Percentiles rank a stretch among this genome's conserved stretches.
Evolutionary conservation across 345 rosid genomes (phyloP).

Genomic region (Erysimum cheiranthoides): DNA sequence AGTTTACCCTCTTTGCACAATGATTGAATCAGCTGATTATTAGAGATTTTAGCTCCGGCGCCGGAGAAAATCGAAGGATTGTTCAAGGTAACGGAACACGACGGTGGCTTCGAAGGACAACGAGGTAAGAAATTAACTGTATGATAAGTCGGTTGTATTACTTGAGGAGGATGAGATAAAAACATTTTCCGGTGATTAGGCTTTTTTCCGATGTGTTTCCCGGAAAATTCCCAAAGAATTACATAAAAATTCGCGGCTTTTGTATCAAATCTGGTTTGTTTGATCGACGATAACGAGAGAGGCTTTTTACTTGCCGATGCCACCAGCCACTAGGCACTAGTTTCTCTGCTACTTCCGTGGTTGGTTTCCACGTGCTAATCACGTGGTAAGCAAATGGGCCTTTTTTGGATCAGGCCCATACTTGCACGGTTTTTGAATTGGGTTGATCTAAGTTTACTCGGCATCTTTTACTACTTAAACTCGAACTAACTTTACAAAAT

Average conservation of each 20-base stretch:
- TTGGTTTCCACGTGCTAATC: constrained; percentile 27
- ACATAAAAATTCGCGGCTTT: constrained; percentile 31
- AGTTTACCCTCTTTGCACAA: constrained; percentile 76
- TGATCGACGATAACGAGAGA: neutral
- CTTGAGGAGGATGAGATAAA: constrained; percentile 57
- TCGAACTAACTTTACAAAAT: too few relatives aligned
- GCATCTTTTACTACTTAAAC: too few relatives aligned
- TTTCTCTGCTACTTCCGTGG: constrained; percentile 20
- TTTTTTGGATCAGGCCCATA: neutral
- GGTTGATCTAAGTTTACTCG: too few relatives aligned
- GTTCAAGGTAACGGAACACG: constrained; percentile 49
- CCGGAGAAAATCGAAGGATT: constrained; percentile 41
- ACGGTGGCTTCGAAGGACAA: constrained; percentile 41
- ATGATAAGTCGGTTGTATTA: constrained; percentile 44
- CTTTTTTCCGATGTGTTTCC: constrained; percentile 8
- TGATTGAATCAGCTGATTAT: constrained; percentile 65
- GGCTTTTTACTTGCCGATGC: constrained; percentile 6
- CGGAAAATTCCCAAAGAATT: constrained; percentile 6
- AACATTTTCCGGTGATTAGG: constrained; percentile 56
- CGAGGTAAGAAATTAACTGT: constrained; percentile 45
- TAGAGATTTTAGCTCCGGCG: constrained; percentile 41
- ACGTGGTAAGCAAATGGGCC: constrained; percentile 28
- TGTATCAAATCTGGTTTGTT: constrained; percentile 5
- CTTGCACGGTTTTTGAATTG: neutral
- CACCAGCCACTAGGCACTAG: too few relatives aligned